Evolutionary conservation across 148 eudicot genomes (phyloP).

Genomic region (Cornus controversa): DNA sequence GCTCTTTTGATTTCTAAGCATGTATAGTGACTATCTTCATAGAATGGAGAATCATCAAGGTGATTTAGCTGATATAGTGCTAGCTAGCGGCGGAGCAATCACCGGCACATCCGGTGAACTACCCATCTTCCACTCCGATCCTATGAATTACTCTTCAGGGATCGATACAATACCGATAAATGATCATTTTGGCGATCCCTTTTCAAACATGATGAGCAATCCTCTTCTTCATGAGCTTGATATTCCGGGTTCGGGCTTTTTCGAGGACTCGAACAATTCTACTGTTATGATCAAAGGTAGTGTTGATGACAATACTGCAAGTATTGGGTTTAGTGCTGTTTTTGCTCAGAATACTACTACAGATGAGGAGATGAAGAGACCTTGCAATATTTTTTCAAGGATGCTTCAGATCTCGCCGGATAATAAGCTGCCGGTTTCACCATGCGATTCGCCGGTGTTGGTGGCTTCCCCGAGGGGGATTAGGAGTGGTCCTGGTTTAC

Average conservation of each 20-base stretch:
- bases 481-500: conserved; percentile 1
- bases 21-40: conserved; percentile 6
- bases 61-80: conserved; percentile 71
- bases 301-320: not conserved
- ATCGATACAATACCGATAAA: conserved; percentile 8
- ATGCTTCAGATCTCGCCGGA: conserved; percentile 50
- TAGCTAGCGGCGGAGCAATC: conserved; percentile 30
- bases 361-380: conserved; percentile 11
- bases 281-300: conserved; percentile 14
- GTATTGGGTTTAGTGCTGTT: not conserved
- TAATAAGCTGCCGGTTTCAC: conserved; percentile 4
- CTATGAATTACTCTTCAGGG: conserved; percentile 5
- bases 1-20: not conserved
- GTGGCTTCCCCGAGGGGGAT: not conserved
- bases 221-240: conserved; percentile 40
- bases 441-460: not conserved
- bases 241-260: conserved; percentile 14
- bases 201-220: conserved; percentile 36
- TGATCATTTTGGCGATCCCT: conserved; percentile 46
- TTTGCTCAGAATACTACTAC: not conserved
- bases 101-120: conserved; percentile 7
- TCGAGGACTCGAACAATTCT: not conserved
- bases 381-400: conserved; percentile 32
- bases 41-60: conserved; percentile 55
- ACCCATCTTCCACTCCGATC: not conserved